phyloP scores from a whole-genome alignment of 1,284 basidiomycete genomes.

The Melampsora occidentalis region DNA sequence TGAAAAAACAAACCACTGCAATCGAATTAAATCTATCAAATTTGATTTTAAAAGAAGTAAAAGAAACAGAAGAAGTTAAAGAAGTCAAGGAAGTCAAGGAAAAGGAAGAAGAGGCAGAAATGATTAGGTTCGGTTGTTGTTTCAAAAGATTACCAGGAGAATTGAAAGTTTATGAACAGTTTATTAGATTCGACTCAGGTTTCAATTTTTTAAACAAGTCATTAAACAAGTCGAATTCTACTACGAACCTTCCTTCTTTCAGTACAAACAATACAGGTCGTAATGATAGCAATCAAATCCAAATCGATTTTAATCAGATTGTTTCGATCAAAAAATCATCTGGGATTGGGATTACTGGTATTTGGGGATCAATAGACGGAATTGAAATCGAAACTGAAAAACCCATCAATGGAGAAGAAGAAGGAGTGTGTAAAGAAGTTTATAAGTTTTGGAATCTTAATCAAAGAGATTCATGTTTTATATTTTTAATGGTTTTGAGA shows the following conservation, averaged over 20 bases:
- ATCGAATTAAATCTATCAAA: too few species aligned
- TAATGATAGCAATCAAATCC: constrained; percentile 1
- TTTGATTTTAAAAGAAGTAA: too few species aligned
- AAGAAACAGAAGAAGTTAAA: too few species aligned
- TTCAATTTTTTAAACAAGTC: neutral
- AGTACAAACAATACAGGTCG: constrained; percentile 6
- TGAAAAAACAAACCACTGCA: too few species aligned
- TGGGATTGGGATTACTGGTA: constrained; percentile 24
- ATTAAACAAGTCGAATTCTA: neutral
- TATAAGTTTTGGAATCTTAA: too few species aligned
- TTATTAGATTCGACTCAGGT: neutral
- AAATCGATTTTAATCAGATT: constrained; percentile 16
- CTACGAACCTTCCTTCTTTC: constrained; percentile 10
- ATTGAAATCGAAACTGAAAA: constrained; percentile 10
- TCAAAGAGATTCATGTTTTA: too few species aligned
- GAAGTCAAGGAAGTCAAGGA: too few species aligned
- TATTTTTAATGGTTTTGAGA: too few species aligned
- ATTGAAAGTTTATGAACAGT: neutral
- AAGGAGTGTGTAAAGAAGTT: too few species aligned
- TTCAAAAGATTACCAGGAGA: neutral
- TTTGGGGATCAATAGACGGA: constrained; percentile 41
- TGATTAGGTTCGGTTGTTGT: constrained; percentile 5
- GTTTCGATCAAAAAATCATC: constrained; percentile 29
- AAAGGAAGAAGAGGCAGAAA: neutral
- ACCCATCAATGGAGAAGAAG: too few species aligned